Base-by-base conservation (phyloP, 805 yeast genomes). In the Candida methanosorbosa region DNA sequence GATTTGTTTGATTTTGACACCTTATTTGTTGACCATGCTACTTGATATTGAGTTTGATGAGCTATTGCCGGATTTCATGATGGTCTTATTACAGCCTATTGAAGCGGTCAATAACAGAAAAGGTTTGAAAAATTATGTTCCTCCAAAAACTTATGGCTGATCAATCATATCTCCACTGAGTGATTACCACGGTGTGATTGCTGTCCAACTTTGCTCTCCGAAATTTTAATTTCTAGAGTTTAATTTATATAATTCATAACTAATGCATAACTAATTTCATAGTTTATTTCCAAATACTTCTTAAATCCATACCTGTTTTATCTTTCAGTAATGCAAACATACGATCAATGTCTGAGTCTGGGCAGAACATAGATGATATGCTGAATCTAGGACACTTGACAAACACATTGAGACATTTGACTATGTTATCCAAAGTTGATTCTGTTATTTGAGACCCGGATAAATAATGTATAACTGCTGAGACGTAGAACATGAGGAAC, bases 401-500 rank as follows among this genome's bases (percentile, higher is more conserved):
- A 27, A 68, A 54, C 2, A 47, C 33, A 4, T 41, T 22, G 12
- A 67, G 32, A 14, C 50, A 41, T 2, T 39, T 35, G 1, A 51
- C 28, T 2, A 63, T 48, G 7, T 43, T 45, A 3, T 21, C 16
- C 17, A 43, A 33, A 45, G 53, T 44, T 8, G 11, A 11, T 14
- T 4, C 22, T 11, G 12, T 24, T 24, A n/a, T 6, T 41, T 27
- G 16, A 39, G 39, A 6, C n/a, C n/a, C n/a, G n/a, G n/a, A n/a
- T n/a, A 59, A 46, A 4, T 45, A 41, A 27, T 34, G 25, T 4
- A 43, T 30, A 7, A 48, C 50, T 0, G 80, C 69, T 20, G 68
- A 70, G 8, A 75, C 32, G 36, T 60, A 67, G 38, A 72, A 66
- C n/a, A 57, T 57, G 7, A 76, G 49, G 38, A 70, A 63, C 11